A percentile compares a stretch with the other conserved stretches of the same genome.
These are phyloP conservation scores for Lenwebbia sp. DNA, from an alignment of 345 rosid genomes.

Conservation along the genomic window DNA sequence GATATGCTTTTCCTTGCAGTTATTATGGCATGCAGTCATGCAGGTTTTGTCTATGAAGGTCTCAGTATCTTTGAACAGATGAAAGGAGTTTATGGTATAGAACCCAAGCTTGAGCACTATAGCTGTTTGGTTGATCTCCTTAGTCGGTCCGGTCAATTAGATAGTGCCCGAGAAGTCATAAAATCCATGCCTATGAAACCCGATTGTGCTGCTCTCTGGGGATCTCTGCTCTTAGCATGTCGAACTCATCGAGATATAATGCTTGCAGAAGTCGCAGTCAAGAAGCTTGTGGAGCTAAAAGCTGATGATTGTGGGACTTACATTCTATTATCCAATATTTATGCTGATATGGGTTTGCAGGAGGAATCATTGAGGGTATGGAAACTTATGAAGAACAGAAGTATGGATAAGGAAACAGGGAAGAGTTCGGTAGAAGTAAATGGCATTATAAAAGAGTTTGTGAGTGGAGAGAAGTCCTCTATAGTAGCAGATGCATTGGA, in stretches of 20 bases:
- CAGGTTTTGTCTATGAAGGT: constrained; percentile 16
- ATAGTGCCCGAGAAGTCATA: constrained; percentile 3
- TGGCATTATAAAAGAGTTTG: constrained; percentile 11
- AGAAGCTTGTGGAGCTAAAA: constrained; percentile 16
- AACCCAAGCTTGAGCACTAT: constrained; percentile 22
- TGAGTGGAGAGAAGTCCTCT: constrained; percentile 7
- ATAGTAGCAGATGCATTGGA: not conserved
- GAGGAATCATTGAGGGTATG: constrained; percentile 8
- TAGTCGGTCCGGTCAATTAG: constrained; percentile 7
- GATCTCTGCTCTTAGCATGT: constrained; percentile 22
- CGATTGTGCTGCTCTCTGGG: constrained; percentile 11
- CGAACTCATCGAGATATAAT: constrained; percentile 8
- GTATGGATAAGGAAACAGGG: constrained; percentile 18
- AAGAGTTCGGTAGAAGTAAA: constrained; percentile 13
- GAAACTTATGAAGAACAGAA: constrained; percentile 4
- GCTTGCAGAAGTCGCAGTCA: constrained; percentile 11
- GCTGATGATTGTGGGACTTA: constrained; percentile 15
- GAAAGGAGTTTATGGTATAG: constrained; percentile 5
- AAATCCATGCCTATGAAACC: constrained; percentile 16
- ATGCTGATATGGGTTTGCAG: constrained; percentile 23
- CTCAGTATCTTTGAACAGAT: constrained; percentile 6
- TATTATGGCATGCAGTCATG: constrained; percentile 23
- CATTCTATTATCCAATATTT: constrained; percentile 13
- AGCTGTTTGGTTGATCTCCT: constrained; percentile 23
- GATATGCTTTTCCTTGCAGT: constrained; percentile 17